Evolutionary conservation across 306 rosid species (phyloP).

Genomic region (Acacia acuminata): DNA sequence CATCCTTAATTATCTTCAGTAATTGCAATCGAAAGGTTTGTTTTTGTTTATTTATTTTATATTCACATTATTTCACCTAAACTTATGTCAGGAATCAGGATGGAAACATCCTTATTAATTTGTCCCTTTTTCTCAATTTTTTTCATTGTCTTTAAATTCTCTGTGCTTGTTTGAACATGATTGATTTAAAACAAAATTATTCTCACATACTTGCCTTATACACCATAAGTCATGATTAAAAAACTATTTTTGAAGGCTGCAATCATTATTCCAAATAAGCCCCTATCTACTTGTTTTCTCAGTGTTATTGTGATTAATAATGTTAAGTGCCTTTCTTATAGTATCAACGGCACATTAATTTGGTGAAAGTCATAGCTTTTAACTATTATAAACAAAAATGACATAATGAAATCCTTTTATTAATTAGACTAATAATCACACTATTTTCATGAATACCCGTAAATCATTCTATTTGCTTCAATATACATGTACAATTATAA

Average conservation of each 20-base stretch:
- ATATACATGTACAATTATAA: too few species aligned
- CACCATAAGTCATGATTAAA: too few species aligned
- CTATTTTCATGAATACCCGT: not conserved
- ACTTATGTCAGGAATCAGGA: too few species aligned
- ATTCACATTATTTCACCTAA: too few species aligned
- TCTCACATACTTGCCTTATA: too few species aligned
- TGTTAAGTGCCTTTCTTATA: not conserved
- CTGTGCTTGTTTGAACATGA: too few species aligned
- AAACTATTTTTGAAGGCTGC: too few species aligned
- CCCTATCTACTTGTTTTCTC: too few species aligned
- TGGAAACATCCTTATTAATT: too few species aligned
- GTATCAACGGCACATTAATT: not conserved
- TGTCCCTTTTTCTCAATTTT: not conserved
- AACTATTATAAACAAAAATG: not conserved
- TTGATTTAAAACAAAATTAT: too few species aligned
- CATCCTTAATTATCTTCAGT: not conserved
- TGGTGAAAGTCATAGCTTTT: not conserved
- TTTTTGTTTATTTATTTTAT: not conserved
- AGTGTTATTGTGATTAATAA: not conserved
- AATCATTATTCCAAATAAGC: too few species aligned
- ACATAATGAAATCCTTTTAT: not conserved
- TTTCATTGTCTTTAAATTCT: not conserved
- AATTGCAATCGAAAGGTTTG: not conserved
- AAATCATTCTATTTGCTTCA: too few species aligned
- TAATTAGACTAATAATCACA: not conserved